These are phyloP conservation scores for Mikania micrantha DNA, from an alignment of 129 eudicot species.

Conservation along the genomic window DNA sequence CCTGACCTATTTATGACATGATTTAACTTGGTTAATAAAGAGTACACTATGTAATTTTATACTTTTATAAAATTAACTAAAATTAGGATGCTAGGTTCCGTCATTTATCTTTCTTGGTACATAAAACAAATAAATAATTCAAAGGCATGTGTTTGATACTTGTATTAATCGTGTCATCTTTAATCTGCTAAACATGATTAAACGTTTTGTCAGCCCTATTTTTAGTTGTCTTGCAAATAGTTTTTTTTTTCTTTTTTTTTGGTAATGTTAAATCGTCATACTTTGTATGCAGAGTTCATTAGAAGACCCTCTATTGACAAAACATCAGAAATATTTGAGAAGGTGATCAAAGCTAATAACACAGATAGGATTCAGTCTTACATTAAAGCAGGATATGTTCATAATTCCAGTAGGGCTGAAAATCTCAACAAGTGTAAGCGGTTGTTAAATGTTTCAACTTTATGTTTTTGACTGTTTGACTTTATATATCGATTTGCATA, in stretches of 20 bases:
- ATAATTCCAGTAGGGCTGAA: slow-evolving; percentile 33
- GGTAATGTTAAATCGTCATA: not conserved
- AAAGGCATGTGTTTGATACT: too few species aligned
- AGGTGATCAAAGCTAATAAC: slow-evolving; percentile 51
- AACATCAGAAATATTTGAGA: slow-evolving; percentile 45
- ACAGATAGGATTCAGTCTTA: slow-evolving; percentile 53
- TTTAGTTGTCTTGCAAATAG: not conserved
- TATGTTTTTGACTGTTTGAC: not conserved
- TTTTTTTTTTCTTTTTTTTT: not conserved
- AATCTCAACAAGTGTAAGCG: slow-evolving; percentile 60
- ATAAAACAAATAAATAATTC: too few species aligned
- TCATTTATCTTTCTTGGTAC: too few species aligned
- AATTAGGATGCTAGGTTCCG: too few species aligned
- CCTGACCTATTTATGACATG: too few species aligned
- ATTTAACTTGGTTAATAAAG: too few species aligned
- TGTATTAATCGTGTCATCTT: too few species aligned
- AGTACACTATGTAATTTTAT: too few species aligned
- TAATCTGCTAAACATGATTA: too few species aligned
- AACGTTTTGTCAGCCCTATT: too few species aligned
- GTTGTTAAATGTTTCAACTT: not conserved
- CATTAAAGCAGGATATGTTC: slow-evolving; percentile 50
- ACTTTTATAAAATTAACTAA: too few species aligned
- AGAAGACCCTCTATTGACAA: slow-evolving; percentile 49
- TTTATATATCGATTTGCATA: not conserved
- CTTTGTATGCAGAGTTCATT: slow-evolving; percentile 38